These are phyloP conservation scores for Prunus dulcis DNA, from an alignment of 306 rosid genomes.

Conservation along the genomic window DNA sequence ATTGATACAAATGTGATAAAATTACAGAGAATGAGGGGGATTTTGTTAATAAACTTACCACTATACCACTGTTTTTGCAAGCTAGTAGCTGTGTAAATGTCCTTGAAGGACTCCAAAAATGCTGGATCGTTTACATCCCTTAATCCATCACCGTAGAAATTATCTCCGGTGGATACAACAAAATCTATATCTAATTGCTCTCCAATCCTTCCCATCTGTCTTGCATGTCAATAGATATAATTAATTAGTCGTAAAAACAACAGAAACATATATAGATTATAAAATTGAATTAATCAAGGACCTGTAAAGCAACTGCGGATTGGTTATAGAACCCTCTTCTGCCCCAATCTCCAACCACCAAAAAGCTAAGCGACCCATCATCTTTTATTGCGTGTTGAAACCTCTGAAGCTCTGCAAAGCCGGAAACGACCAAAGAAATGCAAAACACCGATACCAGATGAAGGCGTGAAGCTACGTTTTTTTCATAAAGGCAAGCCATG, in stretches of 20 bases:
- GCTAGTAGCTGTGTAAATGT: conserved; percentile 60
- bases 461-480: neutral
- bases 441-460: conserved; percentile 1
- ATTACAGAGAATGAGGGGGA: neutral
- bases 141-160: conserved; percentile 51
- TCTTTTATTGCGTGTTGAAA: conserved; percentile 26
- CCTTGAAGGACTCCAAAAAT: conserved; percentile 48
- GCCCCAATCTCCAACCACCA: conserved; percentile 81
- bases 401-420: conserved; percentile 25
- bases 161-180: conserved; percentile 66
- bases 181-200: conserved; percentile 52
- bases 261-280: too few species aligned
- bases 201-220: conserved; percentile 69
- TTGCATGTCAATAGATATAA: neutral
- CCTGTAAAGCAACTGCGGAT: conserved; percentile 60
- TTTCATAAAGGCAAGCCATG: conserved; percentile 13
- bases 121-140: conserved; percentile 36
- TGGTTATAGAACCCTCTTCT: conserved; percentile 57
- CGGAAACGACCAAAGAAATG: conserved; percentile 4
- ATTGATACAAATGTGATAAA: neutral
- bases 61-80: conserved; percentile 57
- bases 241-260: neutral
- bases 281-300: neutral
- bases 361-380: conserved; percentile 51
- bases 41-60: conserved; percentile 19